Evolutionary conservation across 345 rosid genomes (phyloP), one percentile per base, ranked within the genome.

Genomic region (Barbarea vulgaris): DNA sequence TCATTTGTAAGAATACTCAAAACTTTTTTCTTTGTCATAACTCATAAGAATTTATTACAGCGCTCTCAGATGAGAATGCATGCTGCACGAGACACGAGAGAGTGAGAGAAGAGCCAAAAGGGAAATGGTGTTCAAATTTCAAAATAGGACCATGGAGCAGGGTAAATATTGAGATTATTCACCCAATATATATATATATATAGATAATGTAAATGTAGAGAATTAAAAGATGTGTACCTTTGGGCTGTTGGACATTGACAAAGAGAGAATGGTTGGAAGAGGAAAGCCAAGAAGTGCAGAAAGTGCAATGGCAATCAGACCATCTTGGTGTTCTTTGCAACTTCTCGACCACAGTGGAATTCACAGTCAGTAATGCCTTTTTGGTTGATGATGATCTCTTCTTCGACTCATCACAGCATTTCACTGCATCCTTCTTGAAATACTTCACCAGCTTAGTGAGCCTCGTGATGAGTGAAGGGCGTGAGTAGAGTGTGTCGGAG

Each of bases 291-390:
- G 84, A 80, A 51, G 82, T 91, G 81, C 99, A 96, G 69, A 80
- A 61, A 41, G 74, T 76, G 72, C 99, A 95, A 61, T 89, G 96
- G 56, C 99, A 95, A 73, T 93, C 98, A 10, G 96, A 93, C 98
- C 98, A 93, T 82, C 97, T 83, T 13, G 97, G 92, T 39, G 83
- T 77, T 17, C 88, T 83, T 69, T 79, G 85, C 17, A 63, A 73
- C 61, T 73, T 90, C 79, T 87, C 92, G 41, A 92, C 92, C 33
- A 87, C 84, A 73, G 91, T 80, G 9, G 97, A 84, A 60, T 84
- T 84, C 36, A 90, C 84, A 7, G 84, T 78, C 34, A 87, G 73
- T 31, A 82, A 73, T 31, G 89, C 83, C 67, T 72, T 54, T 77
- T 84, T 81, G 39, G 70, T 44, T 33, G 75, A 61, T 27, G 55